Conservation (phyloP, 2,329 filamentous ascomycete species). For the Paecilomyces dactylethromorphus region DNA sequence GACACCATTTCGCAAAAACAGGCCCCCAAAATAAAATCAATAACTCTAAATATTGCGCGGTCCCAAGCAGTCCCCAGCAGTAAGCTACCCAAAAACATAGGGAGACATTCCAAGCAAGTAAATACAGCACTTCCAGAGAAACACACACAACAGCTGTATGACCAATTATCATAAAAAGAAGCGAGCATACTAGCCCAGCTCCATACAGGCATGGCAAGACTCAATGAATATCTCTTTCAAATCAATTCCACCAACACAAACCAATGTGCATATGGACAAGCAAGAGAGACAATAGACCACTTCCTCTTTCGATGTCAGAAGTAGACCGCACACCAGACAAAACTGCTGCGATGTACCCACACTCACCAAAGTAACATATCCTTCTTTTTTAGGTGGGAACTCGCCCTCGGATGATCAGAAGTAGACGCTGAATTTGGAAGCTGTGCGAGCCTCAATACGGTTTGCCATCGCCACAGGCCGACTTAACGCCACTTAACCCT, state of each 20-base stretch:
- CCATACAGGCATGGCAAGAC: constrained; percentile 21
- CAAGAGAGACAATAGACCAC: constrained; percentile 20
- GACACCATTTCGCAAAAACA: constrained; percentile 9
- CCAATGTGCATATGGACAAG: constrained; percentile 13
- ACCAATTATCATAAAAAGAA: constrained; percentile 15
- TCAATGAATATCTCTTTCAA: constrained; percentile 20
- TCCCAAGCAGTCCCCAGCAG: constrained; percentile 11
- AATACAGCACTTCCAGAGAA: constrained; percentile 20
- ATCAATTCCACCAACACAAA: not conserved
- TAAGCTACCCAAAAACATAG: constrained; percentile 14
- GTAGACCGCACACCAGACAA: constrained; percentile 13
- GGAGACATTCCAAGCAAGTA: constrained; percentile 17
- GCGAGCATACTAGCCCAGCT: constrained; percentile 22
- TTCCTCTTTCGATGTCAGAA: constrained; percentile 21
- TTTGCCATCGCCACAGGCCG: too few species aligned
- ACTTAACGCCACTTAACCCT: too few species aligned
- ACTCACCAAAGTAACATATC: too few species aligned
- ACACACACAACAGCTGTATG: constrained; percentile 16
- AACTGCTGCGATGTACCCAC: too few species aligned
- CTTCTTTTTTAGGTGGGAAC: too few species aligned
- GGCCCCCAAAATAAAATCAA: constrained; percentile 16
- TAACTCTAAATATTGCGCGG: constrained; percentile 16
- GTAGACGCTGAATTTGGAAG: too few species aligned
- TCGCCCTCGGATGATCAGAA: too few species aligned
- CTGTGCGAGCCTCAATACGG: too few species aligned